Evolutionary conservation across 192 early-diverging fungal genomes (phyloP).

Genomic region (Backusella tuberculispora): DNA sequence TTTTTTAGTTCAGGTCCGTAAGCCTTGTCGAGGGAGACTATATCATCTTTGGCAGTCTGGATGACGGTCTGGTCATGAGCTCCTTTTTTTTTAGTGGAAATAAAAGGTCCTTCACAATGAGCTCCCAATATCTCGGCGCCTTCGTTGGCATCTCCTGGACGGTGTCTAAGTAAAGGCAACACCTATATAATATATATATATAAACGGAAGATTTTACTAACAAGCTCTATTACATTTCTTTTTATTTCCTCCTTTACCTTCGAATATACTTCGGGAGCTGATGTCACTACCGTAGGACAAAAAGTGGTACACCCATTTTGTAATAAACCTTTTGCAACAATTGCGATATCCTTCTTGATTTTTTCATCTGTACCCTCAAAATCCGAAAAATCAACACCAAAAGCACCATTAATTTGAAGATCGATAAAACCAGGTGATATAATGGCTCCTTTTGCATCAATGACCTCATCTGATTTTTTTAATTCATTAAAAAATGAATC

Average conservation of each 20-base stretch:
- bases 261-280: constrained; percentile 70
- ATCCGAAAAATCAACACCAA: constrained; percentile 77
- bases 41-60: constrained; percentile 54
- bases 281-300: constrained; percentile 82
- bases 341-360: constrained; percentile 64
- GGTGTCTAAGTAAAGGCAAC: constrained; percentile 62
- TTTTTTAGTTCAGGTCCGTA: constrained; percentile 66
- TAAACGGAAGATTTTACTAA: too few species aligned
- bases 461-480: constrained; percentile 64
- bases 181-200: constrained; percentile 41
- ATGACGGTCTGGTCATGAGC: constrained; percentile 67
- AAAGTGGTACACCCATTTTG: constrained; percentile 82
- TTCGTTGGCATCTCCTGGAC: constrained; percentile 59
- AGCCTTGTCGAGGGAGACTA: constrained; percentile 65
- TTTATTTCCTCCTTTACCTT: constrained; percentile 57
- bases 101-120: constrained; percentile 72
- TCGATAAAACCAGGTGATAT: constrained; percentile 82
- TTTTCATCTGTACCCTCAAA: constrained; percentile 55
- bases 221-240: too few species aligned
- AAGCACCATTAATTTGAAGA: constrained; percentile 83
- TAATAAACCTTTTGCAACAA: constrained; percentile 74
- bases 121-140: constrained; percentile 77
- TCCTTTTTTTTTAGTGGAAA: constrained; percentile 66
- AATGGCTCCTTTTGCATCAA: constrained; percentile 76
- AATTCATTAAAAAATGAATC: constrained; percentile 70